phyloP scores from a whole-genome alignment of 192 early-diverging fungal genomes.

The Coemansia sp. region DNA sequence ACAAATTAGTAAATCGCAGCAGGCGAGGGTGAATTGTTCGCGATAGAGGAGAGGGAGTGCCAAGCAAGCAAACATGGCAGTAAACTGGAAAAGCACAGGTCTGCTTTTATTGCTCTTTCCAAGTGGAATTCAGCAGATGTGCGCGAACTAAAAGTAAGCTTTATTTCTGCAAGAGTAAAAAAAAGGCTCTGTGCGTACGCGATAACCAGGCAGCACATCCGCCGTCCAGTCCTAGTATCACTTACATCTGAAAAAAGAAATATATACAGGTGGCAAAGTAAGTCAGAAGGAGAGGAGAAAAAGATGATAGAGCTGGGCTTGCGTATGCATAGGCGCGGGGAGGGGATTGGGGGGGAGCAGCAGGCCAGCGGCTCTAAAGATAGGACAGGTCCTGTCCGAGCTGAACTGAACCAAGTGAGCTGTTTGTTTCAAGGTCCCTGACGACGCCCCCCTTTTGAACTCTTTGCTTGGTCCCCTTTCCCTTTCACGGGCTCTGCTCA shows the following conservation, averaged over 20 bases:
- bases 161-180: conserved; percentile 2
- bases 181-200: background rate
- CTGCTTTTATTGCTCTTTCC: background rate
- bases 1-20: conserved; percentile 11
- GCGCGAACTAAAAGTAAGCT: background rate
- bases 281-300: background rate
- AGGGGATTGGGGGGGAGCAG: background rate
- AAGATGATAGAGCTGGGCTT: conserved; percentile 11
- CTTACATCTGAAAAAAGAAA: conserved; percentile 13
- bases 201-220: background rate
- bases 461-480: background rate
- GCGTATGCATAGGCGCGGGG: background rate
- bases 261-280: conserved; percentile 13
- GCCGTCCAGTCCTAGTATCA: background rate
- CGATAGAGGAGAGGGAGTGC: too few relatives aligned
- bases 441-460: background rate
- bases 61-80: background rate
- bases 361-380: background rate
- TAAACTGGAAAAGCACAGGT: background rate
- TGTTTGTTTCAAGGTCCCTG: conserved; percentile 2
- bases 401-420: conserved; percentile 18
- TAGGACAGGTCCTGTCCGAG: conserved; percentile 1
- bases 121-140: conserved; percentile 1
- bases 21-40: background rate
- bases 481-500: background rate